These are phyloP conservation scores for Hypomyces perniciosus DNA, from an alignment of 2,329 filamentous ascomycete species.

Conservation along the genomic window DNA sequence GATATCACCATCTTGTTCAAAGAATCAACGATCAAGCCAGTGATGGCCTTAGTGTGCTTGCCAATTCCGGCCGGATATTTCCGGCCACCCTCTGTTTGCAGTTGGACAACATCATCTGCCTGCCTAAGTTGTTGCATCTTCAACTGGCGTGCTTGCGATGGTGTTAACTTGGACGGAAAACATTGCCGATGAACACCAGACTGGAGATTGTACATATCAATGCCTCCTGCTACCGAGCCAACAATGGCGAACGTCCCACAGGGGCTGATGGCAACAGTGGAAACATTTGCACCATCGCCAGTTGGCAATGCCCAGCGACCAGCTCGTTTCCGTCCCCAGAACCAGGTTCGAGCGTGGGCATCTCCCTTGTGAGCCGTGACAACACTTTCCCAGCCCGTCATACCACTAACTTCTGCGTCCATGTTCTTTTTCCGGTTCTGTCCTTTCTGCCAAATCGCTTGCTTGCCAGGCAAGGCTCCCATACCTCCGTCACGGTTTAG, in stretches of 20 bases:
- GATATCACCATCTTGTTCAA: constrained; percentile 82
- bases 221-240: constrained; percentile 72
- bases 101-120: constrained; percentile 50
- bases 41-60: constrained; percentile 75
- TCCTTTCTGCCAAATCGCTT: constrained; percentile 77
- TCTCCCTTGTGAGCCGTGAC: constrained; percentile 88
- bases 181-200: constrained; percentile 83
- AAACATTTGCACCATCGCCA: constrained; percentile 73
- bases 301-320: constrained; percentile 91
- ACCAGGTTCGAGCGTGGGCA: constrained; percentile 86
- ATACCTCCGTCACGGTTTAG: constrained; percentile 94
- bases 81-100: constrained; percentile 40
- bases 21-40: constrained; percentile 81
- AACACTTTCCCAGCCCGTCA: constrained; percentile 95
- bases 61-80: constrained; percentile 51
- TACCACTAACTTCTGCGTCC: constrained; percentile 65
- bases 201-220: constrained; percentile 96
- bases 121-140: constrained; percentile 59
- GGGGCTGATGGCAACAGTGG: constrained; percentile 79
- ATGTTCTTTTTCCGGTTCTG: constrained; percentile 55
- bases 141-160: constrained; percentile 70
- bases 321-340: constrained; percentile 91
- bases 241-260: constrained; percentile 93
- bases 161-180: constrained; percentile 75
- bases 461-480: constrained; percentile 71